Evolutionary conservation across 306 rosid genomes (phyloP), one percentile per base, ranked within the genome.

Genomic region (Lagenaria siceraria): DNA sequence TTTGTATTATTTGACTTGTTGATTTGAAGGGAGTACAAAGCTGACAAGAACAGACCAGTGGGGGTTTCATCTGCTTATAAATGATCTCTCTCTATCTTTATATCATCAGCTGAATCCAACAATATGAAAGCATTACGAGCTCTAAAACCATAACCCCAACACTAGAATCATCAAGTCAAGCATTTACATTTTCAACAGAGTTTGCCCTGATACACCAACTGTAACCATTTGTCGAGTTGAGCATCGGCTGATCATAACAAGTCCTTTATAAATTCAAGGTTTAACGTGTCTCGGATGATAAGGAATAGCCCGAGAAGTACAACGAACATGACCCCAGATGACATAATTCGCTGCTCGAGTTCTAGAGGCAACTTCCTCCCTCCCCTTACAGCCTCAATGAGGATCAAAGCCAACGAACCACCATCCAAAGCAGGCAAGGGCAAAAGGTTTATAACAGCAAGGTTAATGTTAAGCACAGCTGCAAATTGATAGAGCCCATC

Each of bases 401-500:
- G 92, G 74, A 93, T 85, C 80, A 93, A 83, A 35, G 98, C 97
- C 90, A 93, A 84, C 15, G 97, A 61, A 40, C 98, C 97, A 35
- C 98, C 98, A 69, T 93, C 98, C 65, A 93, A 85, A 63, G 98
- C 98, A 29, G 97, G 98, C 64, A 93, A 80, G 7, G 98, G 98
- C 46, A 93, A 97, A 70, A 93, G 98, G 84, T 93, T 93, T 76
- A 93, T 89, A 64, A 93, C 86, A 3, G 97, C 98, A 64, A 93
- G 97, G 69, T 93, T 93, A 33, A 93, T 84, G 77, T 93, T 93
- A 62, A 93, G 92, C 77, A 89, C 80, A 21, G 98, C 98, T 4
- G 97, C 98, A 79, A 93, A 93, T 70, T 93, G 98, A 79, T 87
- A 93, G 31, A 93, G 89, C 43, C 97, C 98, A 80, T 91, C 97